Percentiles rank a stretch among this genome's conserved stretches.
Conservation (phyloP, 495 filamentous ascomycete species). For the Baudoinia panamericana region DNA sequence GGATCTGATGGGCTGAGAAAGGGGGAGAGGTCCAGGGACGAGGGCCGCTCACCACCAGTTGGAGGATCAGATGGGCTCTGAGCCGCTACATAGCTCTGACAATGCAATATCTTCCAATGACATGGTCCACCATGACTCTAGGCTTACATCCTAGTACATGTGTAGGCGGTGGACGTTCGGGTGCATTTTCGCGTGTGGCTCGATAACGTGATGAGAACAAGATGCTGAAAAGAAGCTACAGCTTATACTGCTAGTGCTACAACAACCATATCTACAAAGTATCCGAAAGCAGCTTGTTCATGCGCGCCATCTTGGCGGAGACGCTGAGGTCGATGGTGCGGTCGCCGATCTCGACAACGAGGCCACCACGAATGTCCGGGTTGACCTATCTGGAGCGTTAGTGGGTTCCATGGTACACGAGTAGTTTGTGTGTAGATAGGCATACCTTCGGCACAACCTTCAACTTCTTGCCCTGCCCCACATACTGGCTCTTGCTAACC, state of each 20-base stretch:
- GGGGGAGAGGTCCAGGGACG: no score
- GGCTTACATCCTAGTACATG: no score
- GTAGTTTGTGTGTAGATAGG: constrained; percentile 6
- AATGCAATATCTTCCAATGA: background rate
- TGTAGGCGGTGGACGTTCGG: no score
- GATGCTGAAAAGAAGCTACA: no score
- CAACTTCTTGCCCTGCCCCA: constrained; percentile 89
- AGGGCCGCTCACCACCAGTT: no score
- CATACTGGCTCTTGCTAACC: constrained; percentile 75
- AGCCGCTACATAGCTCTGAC: background rate
- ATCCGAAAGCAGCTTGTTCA: constrained; percentile 98
- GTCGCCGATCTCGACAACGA: constrained; percentile 93
- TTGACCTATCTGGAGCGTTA: constrained; percentile 79
- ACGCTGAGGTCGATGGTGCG: constrained; percentile 96
- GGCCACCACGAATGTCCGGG: constrained; percentile 83
- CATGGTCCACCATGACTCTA: no score
- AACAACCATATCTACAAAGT: constrained; percentile 76
- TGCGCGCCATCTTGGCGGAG: constrained; percentile 83
- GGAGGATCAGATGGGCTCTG: no score
- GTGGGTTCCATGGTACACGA: no score
- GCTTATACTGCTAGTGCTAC: constrained; percentile 10
- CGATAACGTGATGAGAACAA: no score
- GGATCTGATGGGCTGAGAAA: background rate
- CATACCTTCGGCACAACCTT: constrained; percentile 84
- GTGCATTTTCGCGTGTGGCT: no score